Conservation (phyloP, 129 eudicot species). For the Lonicera japonica region DNA sequence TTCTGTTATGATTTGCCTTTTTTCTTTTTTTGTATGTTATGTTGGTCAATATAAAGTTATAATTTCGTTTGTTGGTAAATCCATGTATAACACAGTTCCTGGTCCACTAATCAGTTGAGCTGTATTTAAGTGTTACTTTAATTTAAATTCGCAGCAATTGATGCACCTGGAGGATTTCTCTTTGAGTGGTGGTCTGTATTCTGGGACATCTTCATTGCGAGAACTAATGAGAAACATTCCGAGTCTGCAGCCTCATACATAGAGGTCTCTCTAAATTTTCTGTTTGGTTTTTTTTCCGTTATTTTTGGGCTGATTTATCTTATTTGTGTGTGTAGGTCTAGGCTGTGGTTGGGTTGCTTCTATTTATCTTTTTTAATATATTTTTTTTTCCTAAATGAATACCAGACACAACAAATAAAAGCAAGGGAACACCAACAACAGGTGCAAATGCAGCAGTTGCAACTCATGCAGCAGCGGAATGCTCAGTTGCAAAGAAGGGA, state of each 20-base stretch:
- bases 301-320: neutral
- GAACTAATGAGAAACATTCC: constrained; percentile 98
- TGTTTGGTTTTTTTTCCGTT: neutral
- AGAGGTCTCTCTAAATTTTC: constrained; percentile 46
- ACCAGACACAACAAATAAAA: constrained; percentile 91
- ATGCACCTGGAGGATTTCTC: constrained; percentile 99
- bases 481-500: constrained; percentile 91
- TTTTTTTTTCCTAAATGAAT: neutral
- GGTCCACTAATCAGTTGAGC: neutral
- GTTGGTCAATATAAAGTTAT: neutral
- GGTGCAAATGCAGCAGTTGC: constrained; percentile 94
- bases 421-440: constrained; percentile 95
- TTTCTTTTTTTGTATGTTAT: neutral
- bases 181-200: constrained; percentile 99
- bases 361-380: too few relatives aligned
- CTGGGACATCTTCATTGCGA: constrained; percentile 96
- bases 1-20: neutral
- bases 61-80: neutral
- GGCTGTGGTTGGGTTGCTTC: too few relatives aligned
- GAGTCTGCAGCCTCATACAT: constrained; percentile 97
- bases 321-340: neutral
- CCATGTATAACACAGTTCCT: neutral
- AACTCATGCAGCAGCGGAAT: constrained; percentile 86
- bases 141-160: constrained; percentile 57
- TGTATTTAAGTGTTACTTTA: neutral